A percentile compares a stretch with the other conserved stretches of the same genome.
These are phyloP conservation scores for Pseudoscleropodium purum DNA, from an alignment of 225 moss, liverwort and hornwort species.

Conservation along the genomic window DNA sequence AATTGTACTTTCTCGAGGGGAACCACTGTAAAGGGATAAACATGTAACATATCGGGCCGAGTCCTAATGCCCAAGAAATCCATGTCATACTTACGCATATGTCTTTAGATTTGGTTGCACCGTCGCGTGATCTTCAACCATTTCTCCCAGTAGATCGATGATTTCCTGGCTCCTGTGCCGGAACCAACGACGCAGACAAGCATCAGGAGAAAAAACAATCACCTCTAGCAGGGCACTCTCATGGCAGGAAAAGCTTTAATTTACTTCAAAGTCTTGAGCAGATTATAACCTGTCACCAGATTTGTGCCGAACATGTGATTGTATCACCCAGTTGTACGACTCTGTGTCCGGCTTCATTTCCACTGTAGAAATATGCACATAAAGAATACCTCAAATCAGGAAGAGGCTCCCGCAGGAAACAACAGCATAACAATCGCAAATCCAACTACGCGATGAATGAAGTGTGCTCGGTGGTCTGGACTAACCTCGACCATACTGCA, in stretches of 20 bases:
- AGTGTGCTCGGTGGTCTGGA: not conserved
- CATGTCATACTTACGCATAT: constrained; percentile 68
- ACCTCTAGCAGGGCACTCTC: not conserved
- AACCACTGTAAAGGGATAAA: not conserved
- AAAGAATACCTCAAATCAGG: not conserved
- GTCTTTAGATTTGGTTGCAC: constrained; percentile 90
- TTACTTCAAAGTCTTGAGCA: not conserved
- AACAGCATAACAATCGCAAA: not conserved
- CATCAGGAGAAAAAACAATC: not conserved
- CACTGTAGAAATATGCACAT: constrained; percentile 22
- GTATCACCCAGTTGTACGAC: constrained; percentile 94
- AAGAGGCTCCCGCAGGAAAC: not conserved
- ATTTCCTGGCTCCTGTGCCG: constrained; percentile 64
- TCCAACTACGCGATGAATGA: not conserved
- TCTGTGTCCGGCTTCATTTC: constrained; percentile 90
- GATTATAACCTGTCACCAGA: constrained; percentile 67
- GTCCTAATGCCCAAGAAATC: not conserved
- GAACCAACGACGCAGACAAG: not conserved
- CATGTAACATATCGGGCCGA: not conserved
- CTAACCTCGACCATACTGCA: constrained; percentile 93
- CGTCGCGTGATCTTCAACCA: constrained; percentile 85
- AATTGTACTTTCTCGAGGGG: not conserved
- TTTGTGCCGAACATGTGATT: constrained; percentile 71
- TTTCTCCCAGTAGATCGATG: constrained; percentile 80
- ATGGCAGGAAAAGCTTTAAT: not conserved